These are phyloP conservation scores for Eucalyptus dawsonii DNA, from an alignment of 345 rosid genomes.

Conservation along the genomic window DNA sequence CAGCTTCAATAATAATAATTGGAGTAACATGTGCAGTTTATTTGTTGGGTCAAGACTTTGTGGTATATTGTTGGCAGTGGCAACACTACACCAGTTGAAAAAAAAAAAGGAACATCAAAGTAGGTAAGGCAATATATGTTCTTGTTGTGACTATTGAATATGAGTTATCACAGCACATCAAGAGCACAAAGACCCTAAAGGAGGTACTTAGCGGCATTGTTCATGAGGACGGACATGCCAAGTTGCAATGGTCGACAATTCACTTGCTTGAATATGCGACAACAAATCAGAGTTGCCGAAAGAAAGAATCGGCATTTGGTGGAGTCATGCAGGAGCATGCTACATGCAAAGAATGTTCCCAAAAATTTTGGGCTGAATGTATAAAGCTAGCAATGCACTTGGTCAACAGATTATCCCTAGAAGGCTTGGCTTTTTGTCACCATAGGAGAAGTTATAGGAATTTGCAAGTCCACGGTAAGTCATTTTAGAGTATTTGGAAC, in stretches of 20 bases:
- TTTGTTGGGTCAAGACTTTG: neutral
- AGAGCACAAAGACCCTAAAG: neutral
- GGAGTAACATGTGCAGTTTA: neutral
- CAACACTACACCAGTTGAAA: neutral
- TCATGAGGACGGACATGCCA: neutral
- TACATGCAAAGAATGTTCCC: neutral
- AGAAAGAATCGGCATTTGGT: too few relatives aligned
- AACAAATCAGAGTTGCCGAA: too few relatives aligned
- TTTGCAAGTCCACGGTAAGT: rapidly evolving
- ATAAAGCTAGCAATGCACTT: neutral
- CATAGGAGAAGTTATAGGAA: neutral
- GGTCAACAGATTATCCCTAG: neutral
- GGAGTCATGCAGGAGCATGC: too few relatives aligned
- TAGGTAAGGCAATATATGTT: neutral
- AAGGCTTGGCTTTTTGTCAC: neutral
- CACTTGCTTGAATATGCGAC: too few relatives aligned
- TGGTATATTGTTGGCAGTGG: neutral
- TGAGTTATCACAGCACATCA: neutral
- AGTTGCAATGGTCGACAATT: neutral
- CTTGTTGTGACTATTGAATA: neutral
- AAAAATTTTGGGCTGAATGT: neutral
- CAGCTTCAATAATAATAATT: neutral
- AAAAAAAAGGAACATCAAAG: neutral
- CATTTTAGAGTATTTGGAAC: neutral
- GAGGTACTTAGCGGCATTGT: neutral